Percentiles rank a stretch among this genome's conserved stretches.
Evolutionary conservation across 2,329 filamentous ascomycete genomes (phyloP).

Genomic region (Xylariaceae sp.): DNA sequence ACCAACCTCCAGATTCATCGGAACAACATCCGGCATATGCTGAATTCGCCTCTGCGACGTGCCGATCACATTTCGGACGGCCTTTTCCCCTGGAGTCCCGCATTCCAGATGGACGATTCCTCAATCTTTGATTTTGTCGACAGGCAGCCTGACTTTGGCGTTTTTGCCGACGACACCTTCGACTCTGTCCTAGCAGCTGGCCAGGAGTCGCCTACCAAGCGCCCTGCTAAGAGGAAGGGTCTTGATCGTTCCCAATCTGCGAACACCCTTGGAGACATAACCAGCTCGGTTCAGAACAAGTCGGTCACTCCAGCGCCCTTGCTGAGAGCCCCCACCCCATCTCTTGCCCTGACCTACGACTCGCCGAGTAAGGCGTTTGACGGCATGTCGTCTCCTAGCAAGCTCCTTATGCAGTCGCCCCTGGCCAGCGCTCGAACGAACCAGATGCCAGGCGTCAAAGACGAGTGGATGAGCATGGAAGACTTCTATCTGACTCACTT

Average conservation of each 20-base stretch:
- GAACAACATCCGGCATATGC: slow-evolving; percentile 67
- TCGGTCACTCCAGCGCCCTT: slow-evolving; percentile 42
- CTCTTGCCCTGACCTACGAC: slow-evolving; percentile 34
- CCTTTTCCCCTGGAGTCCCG: slow-evolving; percentile 49
- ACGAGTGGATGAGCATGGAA: slow-evolving; percentile 36
- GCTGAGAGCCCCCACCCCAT: slow-evolving; percentile 39
- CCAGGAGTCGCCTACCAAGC: slow-evolving; percentile 60
- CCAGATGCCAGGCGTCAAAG: slow-evolving; percentile 21
- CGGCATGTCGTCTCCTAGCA: slow-evolving; percentile 47
- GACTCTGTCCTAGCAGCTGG: slow-evolving; percentile 34
- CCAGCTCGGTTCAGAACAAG: slow-evolving; percentile 44
- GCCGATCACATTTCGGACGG: slow-evolving; percentile 45
- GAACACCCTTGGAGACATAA: slow-evolving; percentile 54
- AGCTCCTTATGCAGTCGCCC: slow-evolving; percentile 37
- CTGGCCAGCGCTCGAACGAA: slow-evolving; percentile 27
- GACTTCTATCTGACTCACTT: slow-evolving; percentile 49
- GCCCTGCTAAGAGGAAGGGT: slow-evolving; percentile 50
- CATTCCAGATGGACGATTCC: slow-evolving; percentile 55
- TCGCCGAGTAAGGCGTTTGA: slow-evolving; percentile 53
- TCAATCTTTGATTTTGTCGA: slow-evolving; percentile 25
- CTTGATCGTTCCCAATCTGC: slow-evolving; percentile 57
- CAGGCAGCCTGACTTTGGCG: slow-evolving; percentile 46
- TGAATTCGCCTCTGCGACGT: slow-evolving; percentile 55
- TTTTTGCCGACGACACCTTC: slow-evolving; percentile 44
- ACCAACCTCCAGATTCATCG: slow-evolving; percentile 87